phyloP scores from a whole-genome alignment of 495 filamentous ascomycete species.

The Astrothelium macrocarpum region DNA sequence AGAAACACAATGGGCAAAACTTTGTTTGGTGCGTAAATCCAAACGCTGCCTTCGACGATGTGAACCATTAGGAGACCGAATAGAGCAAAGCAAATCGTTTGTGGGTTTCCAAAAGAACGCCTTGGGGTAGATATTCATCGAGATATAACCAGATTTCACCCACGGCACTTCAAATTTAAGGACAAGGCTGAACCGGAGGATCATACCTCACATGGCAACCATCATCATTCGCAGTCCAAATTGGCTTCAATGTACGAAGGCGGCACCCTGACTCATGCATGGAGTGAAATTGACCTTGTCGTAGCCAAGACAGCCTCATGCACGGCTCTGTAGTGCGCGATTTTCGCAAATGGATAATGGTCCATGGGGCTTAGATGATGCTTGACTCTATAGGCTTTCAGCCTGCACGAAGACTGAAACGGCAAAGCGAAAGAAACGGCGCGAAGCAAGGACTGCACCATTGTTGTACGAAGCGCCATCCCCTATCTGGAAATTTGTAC shows the following conservation, averaged over 20 bases:
- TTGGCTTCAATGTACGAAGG: background rate
- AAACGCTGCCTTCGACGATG: slow-evolving; percentile 38
- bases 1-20: slow-evolving; percentile 59
- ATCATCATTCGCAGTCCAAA: background rate
- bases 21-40: slow-evolving; percentile 68
- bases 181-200: background rate
- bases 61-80: background rate
- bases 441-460: too few relatives aligned
- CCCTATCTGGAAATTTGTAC: background rate
- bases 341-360: background rate
- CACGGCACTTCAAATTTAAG: too few relatives aligned
- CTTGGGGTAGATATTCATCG: too few relatives aligned
- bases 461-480: background rate
- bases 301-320: background rate
- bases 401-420: too few relatives aligned
- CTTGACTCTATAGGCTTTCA: background rate
- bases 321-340: background rate
- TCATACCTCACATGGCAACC: background rate
- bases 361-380: background rate
- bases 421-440: background rate
- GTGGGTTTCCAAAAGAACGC: too few relatives aligned
- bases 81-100: background rate
- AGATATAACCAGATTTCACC: too few relatives aligned
- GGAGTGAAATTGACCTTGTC: too few relatives aligned
- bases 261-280: too few relatives aligned